Base-by-base conservation (phyloP, 306 rosid species). In the Corylus americana region DNA sequence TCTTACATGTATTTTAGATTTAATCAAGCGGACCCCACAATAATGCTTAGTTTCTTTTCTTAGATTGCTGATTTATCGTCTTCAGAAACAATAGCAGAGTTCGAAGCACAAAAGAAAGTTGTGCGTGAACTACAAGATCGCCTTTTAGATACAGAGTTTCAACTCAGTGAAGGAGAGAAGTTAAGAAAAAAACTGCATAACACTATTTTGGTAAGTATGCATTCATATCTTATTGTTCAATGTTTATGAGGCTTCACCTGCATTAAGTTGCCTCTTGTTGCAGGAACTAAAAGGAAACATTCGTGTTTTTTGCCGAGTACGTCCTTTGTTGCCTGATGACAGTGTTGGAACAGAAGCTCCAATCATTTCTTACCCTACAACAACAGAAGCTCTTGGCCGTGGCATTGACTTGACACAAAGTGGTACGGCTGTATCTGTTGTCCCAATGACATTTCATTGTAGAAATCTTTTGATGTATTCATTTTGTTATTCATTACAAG, bases 251-350 rank as follows among this genome's bases (percentile, higher is more conserved):
- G 29, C 64, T 54, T 62, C 14, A 71, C 70, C 69, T 48, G 54
- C 66, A 76, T 22, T 77, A 44, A 53, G 59, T 68, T 74, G 55
- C 78, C 47, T 87, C 71, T 61, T 17, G 10, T 74, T 25, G 37
- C 64, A 96, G 99, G 99, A 96, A 81, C 77, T 96, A 11, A 96
- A 96, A 88, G 99, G 99, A 62, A 96, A 96, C 77, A 96, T 96
- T 73, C 90, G 99, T 8, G 99, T 96, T 4, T 96, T 96, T 71
- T 94, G 98, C 73, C 94, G 98, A 35, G 97, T 96, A 51, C 92
- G 99, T 17, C 98, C 99, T 29, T 79, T 91, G 83, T 86, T 93
- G 71, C 93, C 98, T 17, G 97, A 96, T 27, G 99, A 96, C 70
- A 84, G 89, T 76, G 75, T 73, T n/a, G 92, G 87, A 72, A 67